Evolutionary conservation across 75 land plant species (phyloP).

Genomic region (Sequoiadendron giganteum): DNA sequence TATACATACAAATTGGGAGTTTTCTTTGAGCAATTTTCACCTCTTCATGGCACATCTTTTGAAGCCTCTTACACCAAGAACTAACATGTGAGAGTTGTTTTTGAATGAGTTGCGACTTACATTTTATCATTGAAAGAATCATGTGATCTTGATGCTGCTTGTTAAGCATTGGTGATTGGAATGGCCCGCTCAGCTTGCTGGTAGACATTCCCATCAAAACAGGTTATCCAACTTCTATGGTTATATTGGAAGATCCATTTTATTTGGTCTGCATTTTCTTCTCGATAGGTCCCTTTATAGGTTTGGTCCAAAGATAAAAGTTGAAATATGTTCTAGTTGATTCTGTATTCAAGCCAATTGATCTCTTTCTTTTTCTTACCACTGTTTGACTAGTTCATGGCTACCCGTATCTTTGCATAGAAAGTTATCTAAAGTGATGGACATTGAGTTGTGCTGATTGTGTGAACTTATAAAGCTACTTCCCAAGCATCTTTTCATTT

Average conservation of each 20-base stretch:
- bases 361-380: neutral
- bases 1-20: neutral
- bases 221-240: neutral
- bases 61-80: neutral
- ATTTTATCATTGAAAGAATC: neutral
- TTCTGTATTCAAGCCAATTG: neutral
- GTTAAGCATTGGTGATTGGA: neutral
- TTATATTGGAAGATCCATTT: neutral
- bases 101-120: neutral
- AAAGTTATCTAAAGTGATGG: neutral
- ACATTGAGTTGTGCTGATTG: neutral
- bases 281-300: neutral
- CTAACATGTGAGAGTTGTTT: neutral
- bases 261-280: neutral
- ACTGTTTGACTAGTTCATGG: neutral
- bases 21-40: neutral
- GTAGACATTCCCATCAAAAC: neutral
- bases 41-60: neutral
- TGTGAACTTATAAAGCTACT: neutral
- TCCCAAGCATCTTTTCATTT: neutral
- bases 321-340: neutral
- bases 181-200: neutral
- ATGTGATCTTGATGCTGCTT: neutral
- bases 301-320: neutral
- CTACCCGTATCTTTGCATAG: neutral